Evolutionary conservation across 2,329 filamentous ascomycete genomes (phyloP), one percentile per base, ranked within the genome.

Genomic region (Beauveria varroae): DNA sequence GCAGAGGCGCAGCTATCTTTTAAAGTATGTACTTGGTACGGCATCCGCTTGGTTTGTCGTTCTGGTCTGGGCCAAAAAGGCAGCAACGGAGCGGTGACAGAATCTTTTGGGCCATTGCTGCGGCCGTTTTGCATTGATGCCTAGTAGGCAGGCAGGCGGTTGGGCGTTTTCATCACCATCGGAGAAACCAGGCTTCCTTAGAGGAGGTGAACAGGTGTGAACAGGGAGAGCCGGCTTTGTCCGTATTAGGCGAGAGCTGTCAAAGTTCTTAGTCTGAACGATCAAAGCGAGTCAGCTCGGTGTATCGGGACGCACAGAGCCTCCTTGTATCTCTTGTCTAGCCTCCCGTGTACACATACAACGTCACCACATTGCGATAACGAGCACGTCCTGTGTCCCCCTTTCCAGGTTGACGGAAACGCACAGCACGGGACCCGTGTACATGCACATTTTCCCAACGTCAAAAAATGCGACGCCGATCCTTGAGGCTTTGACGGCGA

Each of bases 171-270:
- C 24, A 50, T 43, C 22, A 10, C n/a, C 24, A 37, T 57, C 52
- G 44, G 44, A 52, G 40, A 26, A 55, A 61, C 43, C 51, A 50
- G 53, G 52, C 46, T 52, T 53, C 22, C 14, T 20, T 34, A 14
- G 30, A 22, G 49, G 56, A 3, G 5, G 9, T 30, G 28, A 30
- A 9, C 28, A 30, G 30, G 28, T 9, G 46, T 59, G 30, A 51
- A 9, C 16, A n/a, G 26, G 44, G 44, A 20, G 18, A 46, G 47
- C 53, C 60, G 59, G 52, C 34, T 51, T 61, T 61, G 59, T 61
- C 59, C 59, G 52, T 61, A 34, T 50, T 60, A 56, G 59, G 20
- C 57, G 49, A 60, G 37, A 37, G 24, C 14, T 26, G 24, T 46
- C n/a, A 37, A 53, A 37, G 12, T 1, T 20, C 26, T 37, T 16